Percentiles rank a stretch among this genome's conserved stretches.
These are phyloP conservation scores for Fusarium succisae DNA, from an alignment of 2,329 filamentous ascomycete genomes.

Conservation along the genomic window DNA sequence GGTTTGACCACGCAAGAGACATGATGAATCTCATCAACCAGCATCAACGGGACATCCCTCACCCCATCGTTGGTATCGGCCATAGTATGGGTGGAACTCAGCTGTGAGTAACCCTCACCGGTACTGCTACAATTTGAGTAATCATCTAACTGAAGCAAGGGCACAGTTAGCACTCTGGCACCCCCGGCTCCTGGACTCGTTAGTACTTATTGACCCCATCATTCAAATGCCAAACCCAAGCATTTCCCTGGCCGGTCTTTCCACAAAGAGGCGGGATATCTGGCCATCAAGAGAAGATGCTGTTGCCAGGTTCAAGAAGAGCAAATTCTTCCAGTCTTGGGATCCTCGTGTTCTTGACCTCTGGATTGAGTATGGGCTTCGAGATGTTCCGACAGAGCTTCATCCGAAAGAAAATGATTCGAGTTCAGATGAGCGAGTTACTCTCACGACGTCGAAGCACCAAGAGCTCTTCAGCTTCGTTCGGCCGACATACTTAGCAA, in stretches of 20 bases:
- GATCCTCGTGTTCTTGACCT: neutral
- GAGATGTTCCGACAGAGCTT: neutral
- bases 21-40: neutral
- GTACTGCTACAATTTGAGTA: accelerated
- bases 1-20: neutral
- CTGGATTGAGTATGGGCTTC: neutral
- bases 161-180: neutral
- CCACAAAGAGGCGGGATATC: neutral
- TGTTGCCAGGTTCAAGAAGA: neutral
- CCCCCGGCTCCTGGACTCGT: neutral
- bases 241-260: neutral
- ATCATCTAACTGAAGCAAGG: neutral
- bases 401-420: neutral
- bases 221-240: neutral
- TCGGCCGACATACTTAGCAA: neutral
- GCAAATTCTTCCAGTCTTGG: neutral
- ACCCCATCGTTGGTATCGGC: neutral
- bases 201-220: neutral
- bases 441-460: neutral
- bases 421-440: neutral
- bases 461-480: neutral
- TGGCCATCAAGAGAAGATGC: neutral
- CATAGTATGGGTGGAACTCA: conserved; percentile 2
- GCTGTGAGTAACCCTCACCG: neutral
- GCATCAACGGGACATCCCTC: neutral